Conservation (phyloP, 306 rosid species). For the Castanopsis chinensis region DNA sequence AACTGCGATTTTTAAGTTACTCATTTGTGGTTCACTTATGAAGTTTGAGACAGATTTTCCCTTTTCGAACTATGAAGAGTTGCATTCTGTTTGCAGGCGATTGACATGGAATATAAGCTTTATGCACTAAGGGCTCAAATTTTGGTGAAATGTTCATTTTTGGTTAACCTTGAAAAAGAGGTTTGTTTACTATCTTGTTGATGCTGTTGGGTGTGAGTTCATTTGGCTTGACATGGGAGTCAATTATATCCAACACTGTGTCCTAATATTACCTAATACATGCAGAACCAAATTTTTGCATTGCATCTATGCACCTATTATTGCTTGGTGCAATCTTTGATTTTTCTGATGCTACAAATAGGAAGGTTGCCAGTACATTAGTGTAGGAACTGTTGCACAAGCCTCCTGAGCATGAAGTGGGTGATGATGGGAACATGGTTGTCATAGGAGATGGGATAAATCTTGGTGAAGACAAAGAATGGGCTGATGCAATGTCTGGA, state of each 20-base stretch:
- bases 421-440: conserved; percentile 70
- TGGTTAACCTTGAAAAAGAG: too few relatives aligned
- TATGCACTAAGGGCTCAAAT: too few relatives aligned
- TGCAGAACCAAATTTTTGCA: conserved; percentile 70
- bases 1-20: too few relatives aligned
- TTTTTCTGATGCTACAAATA: conserved; percentile 80
- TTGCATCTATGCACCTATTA: conserved; percentile 81
- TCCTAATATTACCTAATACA: conserved; percentile 11
- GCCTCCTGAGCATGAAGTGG: conserved; percentile 79
- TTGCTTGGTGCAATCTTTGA: conserved; percentile 86
- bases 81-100: too few relatives aligned
- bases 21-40: too few relatives aligned
- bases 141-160: too few relatives aligned
- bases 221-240: conserved; percentile 13
- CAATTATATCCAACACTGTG: not conserved
- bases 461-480: conserved; percentile 89
- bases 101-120: too few relatives aligned
- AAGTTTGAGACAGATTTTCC: too few relatives aligned
- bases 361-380: conserved; percentile 74
- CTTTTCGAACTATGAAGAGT: too few relatives aligned
- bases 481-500: conserved; percentile 80
- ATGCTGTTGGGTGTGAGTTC: conserved; percentile 57
- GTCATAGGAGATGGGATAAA: conserved; percentile 89
- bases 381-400: conserved; percentile 77
- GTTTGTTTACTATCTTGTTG: not conserved